Evolutionary conservation across 257 asterid species (phyloP).

Genomic region (Leonotis leonurus): DNA sequence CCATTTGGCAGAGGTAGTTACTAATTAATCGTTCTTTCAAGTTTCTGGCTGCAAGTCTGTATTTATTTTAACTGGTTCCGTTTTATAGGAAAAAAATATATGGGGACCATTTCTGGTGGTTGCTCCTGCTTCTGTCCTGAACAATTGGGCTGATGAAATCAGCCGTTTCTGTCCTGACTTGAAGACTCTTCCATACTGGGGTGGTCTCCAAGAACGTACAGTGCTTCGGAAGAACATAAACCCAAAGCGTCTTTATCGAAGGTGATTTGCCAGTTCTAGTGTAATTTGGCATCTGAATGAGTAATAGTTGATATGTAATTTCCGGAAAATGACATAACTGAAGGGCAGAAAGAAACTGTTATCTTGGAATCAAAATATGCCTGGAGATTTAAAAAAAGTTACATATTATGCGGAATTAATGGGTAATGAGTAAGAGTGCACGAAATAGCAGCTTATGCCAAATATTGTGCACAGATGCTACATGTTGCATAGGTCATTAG

Average conservation of each 20-base stretch:
- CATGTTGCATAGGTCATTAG: too few relatives aligned
- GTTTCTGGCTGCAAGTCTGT: constrained; percentile 6
- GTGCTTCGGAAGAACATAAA: constrained; percentile 90
- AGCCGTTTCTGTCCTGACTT: constrained; percentile 97
- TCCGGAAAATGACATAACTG: neutral
- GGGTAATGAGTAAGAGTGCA: neutral
- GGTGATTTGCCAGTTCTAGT: too few relatives aligned
- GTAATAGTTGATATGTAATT: neutral
- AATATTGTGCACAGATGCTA: too few relatives aligned
- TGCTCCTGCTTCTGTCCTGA: constrained; percentile 96
- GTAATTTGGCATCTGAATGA: neutral
- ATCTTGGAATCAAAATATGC: neutral
- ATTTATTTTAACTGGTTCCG: constrained; percentile 20
- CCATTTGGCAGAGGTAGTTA: constrained; percentile 99
- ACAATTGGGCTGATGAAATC: constrained; percentile 98
- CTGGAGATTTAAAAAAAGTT: neutral
- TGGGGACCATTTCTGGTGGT: constrained; percentile 99
- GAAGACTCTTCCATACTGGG: constrained; percentile 97
- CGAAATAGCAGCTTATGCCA: neutral
- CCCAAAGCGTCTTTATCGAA: constrained; percentile 91
- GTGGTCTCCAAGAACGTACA: constrained; percentile 78
- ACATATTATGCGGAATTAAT: neutral
- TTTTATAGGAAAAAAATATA: constrained; percentile 76
- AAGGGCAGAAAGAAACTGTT: neutral
- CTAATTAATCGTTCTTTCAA: constrained; percentile 18